Evolutionary conservation across 495 filamentous ascomycete species (phyloP).

Genomic region (Penicillium pancosmium): DNA sequence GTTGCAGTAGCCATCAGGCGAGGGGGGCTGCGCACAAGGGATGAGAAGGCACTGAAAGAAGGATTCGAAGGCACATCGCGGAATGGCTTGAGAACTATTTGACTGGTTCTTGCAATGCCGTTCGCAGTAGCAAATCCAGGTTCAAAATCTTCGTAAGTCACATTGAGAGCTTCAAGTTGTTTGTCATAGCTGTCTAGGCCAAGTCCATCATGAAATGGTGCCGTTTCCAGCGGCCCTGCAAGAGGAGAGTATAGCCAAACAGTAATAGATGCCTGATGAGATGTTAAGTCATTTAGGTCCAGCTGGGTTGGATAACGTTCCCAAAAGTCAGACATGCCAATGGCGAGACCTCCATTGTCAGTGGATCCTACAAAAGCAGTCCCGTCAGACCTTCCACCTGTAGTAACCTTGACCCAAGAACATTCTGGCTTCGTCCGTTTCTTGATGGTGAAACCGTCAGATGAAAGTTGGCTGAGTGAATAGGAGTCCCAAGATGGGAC

Average conservation of each 20-base stretch:
- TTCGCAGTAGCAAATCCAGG: conserved; percentile 48
- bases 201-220: conserved; percentile 53
- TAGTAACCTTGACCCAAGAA: conserved; percentile 53
- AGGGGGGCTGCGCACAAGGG: conserved; percentile 39
- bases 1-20: conserved; percentile 37
- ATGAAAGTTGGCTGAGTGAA: conserved; percentile 46
- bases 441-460: conserved; percentile 54
- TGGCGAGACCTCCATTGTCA: conserved; percentile 44
- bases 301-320: conserved; percentile 51
- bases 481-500: conserved; percentile 54
- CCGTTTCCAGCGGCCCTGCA: conserved; percentile 48
- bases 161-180: conserved; percentile 52
- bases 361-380: conserved; percentile 51
- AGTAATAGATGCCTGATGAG: conserved; percentile 42
- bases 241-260: conserved; percentile 54
- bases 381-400: conserved; percentile 47
- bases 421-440: conserved; percentile 51
- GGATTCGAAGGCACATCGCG: conserved; percentile 40
- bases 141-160: conserved; percentile 59
- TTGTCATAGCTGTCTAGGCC: conserved; percentile 47
- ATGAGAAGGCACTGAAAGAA: conserved; percentile 32
- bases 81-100: conserved; percentile 47
- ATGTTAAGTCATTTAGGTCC: conserved; percentile 42
- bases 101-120: conserved; percentile 50
- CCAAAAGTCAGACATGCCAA: conserved; percentile 55